A percentile compares a stretch with the other conserved stretches of the same genome.
Evolutionary conservation across 192 early-diverging fungal genomes (phyloP).

Genomic region (Coemansia sp.): DNA sequence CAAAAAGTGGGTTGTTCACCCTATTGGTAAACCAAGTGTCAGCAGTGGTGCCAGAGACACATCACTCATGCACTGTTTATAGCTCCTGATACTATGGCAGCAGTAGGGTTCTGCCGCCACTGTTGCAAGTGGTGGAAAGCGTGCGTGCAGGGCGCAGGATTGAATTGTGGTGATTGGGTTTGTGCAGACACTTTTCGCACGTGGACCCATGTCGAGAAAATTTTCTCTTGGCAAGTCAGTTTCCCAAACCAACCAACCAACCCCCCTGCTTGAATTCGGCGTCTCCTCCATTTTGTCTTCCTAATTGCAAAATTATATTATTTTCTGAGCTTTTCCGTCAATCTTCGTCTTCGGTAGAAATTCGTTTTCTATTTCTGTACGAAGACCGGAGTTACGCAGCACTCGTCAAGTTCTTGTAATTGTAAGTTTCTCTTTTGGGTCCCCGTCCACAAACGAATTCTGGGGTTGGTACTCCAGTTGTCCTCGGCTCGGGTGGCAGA

Average conservation of each 20-base stretch:
- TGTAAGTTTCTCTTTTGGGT: slow-evolving; percentile 3
- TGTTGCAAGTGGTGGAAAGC: no score
- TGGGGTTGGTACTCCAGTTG: not conserved
- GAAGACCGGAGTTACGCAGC: not conserved
- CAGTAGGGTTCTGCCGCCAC: no score
- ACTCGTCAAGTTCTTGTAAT: slow-evolving; percentile 3
- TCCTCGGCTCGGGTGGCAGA: not conserved
- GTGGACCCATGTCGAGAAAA: not conserved
- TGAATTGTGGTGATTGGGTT: not conserved
- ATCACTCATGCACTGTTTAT: no score
- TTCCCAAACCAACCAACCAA: not conserved
- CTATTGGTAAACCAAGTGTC: not conserved
- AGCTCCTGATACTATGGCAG: no score
- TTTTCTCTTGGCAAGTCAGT: not conserved
- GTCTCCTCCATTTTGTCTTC: not conserved
- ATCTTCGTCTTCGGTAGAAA: no score
- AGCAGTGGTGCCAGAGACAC: no score
- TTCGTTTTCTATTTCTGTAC: not conserved
- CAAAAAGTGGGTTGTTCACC: not conserved
- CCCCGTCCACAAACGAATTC: not conserved
- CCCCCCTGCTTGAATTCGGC: not conserved
- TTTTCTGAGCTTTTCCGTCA: not conserved
- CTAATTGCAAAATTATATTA: not conserved
- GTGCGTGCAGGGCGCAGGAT: no score
- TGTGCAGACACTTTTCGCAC: not conserved